These are phyloP conservation scores for Rhizopogon roseolus DNA, from an alignment of 768 basidiomycete genomes.

Conservation along the genomic window DNA sequence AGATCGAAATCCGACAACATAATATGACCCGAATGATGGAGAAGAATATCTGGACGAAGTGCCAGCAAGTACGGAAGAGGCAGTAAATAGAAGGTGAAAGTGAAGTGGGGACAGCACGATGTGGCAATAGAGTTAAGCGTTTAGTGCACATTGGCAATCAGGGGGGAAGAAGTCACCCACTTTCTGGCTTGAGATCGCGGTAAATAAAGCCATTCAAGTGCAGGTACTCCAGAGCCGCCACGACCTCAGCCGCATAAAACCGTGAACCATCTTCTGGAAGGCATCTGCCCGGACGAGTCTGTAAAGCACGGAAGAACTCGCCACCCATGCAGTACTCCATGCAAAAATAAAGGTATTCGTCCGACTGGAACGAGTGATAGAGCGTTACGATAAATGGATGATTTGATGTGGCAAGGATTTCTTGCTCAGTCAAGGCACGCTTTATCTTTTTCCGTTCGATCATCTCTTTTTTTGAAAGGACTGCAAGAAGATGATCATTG, in stretches of 20 bases:
- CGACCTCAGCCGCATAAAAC: slow-evolving; percentile 98
- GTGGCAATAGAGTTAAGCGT: slow-evolving; percentile 7
- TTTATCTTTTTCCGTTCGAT: slow-evolving; percentile 99
- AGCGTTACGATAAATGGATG: slow-evolving; percentile 99
- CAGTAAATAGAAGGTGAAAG: not conserved
- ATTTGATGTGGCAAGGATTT: slow-evolving; percentile 96
- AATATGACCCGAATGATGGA: slow-evolving; percentile 98
- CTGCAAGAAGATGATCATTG: slow-evolving; percentile 45
- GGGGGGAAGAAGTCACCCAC: slow-evolving; percentile 47
- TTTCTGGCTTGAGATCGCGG: slow-evolving; percentile 98
- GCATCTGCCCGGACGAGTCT: slow-evolving; percentile 95
- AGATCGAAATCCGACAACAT: slow-evolving; percentile 99
- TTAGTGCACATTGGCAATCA: not conserved
- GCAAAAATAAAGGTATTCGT: slow-evolving; percentile 97
- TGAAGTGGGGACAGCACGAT: not conserved
- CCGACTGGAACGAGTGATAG: slow-evolving; percentile 98
- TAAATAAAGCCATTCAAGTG: slow-evolving; percentile 99
- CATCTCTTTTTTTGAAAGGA: slow-evolving; percentile 99
- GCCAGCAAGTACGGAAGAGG: slow-evolving; percentile 3
- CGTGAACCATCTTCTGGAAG: slow-evolving; percentile 91
- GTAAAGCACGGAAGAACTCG: slow-evolving; percentile 97
- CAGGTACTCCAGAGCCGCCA: slow-evolving; percentile 95
- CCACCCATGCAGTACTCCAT: slow-evolving; percentile 99
- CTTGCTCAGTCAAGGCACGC: slow-evolving; percentile 96
- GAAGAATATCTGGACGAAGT: slow-evolving; percentile 72